Evolutionary conservation across 2,329 filamentous ascomycete species (phyloP).

Genomic region (Fusarium penzigii): DNA sequence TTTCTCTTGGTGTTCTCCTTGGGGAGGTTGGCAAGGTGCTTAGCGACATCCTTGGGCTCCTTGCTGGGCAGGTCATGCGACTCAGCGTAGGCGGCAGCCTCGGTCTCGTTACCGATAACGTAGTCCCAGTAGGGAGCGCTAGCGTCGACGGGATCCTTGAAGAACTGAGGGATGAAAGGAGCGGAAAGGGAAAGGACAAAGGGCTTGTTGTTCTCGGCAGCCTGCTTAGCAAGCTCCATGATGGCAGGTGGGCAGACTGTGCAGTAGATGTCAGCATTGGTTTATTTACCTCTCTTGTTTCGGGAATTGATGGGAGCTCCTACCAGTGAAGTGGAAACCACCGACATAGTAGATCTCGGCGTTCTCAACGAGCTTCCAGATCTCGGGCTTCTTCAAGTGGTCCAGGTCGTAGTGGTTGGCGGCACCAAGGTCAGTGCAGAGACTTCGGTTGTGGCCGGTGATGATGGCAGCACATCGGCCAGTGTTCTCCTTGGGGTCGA

Average conservation of each 20-base stretch:
- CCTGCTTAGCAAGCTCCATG: slow-evolving; percentile 86
- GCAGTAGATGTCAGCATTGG: slow-evolving; percentile 4
- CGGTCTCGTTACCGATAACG: slow-evolving; percentile 95
- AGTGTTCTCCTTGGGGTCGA: slow-evolving; percentile 81
- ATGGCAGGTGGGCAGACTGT: slow-evolving; percentile 86
- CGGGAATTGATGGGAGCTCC: slow-evolving; percentile 3
- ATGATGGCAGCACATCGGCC: slow-evolving; percentile 96
- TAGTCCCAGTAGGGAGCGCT: slow-evolving; percentile 92
- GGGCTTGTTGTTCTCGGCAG: slow-evolving; percentile 83
- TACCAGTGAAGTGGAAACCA: slow-evolving; percentile 88
- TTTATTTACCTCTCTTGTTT: too few species aligned
- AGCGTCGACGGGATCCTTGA: slow-evolving; percentile 91
- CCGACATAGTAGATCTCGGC: slow-evolving; percentile 91
- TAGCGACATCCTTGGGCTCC: slow-evolving; percentile 82
- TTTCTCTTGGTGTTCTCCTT: slow-evolving; percentile 88
- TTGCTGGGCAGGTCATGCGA: slow-evolving; percentile 73
- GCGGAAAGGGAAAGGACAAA: slow-evolving; percentile 92
- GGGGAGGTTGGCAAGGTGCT: slow-evolving; percentile 80
- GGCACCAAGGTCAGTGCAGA: slow-evolving; percentile 93
- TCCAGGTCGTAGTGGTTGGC: slow-evolving; percentile 97
- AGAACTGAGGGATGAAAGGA: slow-evolving; percentile 95
- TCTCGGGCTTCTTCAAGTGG: slow-evolving; percentile 85
- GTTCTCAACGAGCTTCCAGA: slow-evolving; percentile 89
- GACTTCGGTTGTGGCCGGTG: slow-evolving; percentile 91
- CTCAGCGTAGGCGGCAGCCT: slow-evolving; percentile 85